Evolutionary conservation across 805 yeast genomes (phyloP), one percentile per base, ranked within the genome.

Genomic region (Hanseniaspora opuntiae): DNA sequence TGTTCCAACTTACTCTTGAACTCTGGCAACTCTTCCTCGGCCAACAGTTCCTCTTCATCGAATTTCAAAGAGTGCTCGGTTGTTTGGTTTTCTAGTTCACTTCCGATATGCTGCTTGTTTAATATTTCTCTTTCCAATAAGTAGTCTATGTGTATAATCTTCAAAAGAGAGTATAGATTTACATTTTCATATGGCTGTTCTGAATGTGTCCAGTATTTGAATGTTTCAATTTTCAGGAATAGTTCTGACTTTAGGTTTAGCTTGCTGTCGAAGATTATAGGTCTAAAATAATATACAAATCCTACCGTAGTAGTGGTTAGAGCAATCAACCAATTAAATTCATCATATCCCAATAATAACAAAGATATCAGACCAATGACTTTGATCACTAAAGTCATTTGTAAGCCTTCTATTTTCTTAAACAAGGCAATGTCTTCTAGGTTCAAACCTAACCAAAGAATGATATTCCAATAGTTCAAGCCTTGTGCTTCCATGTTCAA

Each of bases 31-130:
- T 39, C 28, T 22, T 39, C 42, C 28, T 12, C 20, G 32, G n/a
- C 14, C n/a, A 30, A 10, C 40, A 22, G 7, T 20, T 33, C 55
- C 14, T 32, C 44, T n/a, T 45, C 50, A 19, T 52, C 50, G 35
- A 37, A 52, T 4, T 36, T 19, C 36, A 51, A 30, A 9, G 28
- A 30, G 16, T 41, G 44, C 14, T 25, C 32, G 1, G 50, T 32
- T 28, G 48, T 17, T 42, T 53, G 48, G 20, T 67, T 63, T 56
- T 61, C 52, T 62, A 75, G 59, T 58, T 68, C 57, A 56, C 61
- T 11, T 52, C 64, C 50, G 22, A 28, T 32, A 19, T 30, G 24
- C 19, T 53, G 48, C 14, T 22, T 41, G 32, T 47, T 37, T 37
- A 33, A 37, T 1, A 47, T 48, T 22, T 47, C 52, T 24, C 49